Evolutionary conservation across 331 rosid species (phyloP).

Genomic region (Saraca asoca): DNA sequence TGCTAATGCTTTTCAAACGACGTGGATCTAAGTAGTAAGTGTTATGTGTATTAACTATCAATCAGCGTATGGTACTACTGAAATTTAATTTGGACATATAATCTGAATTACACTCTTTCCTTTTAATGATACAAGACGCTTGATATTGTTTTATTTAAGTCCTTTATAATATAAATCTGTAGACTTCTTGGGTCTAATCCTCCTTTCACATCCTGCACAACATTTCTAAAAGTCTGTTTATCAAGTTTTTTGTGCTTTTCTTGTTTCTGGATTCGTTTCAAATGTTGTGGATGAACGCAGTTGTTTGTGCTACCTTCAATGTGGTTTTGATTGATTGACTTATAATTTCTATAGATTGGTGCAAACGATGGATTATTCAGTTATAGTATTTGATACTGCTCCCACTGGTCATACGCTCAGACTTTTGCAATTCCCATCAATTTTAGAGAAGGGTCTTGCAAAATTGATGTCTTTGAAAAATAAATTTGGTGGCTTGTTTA

Average conservation of each 20-base stretch:
- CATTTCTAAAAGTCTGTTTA: conserved; percentile 6
- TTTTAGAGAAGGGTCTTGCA: conserved; percentile 91
- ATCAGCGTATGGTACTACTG: background rate
- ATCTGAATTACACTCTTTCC: conserved; percentile 1
- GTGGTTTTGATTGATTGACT: conserved; percentile 18
- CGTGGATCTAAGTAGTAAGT: background rate
- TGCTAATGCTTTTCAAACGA: background rate
- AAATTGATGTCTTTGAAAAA: conserved; percentile 92
- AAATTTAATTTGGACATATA: conserved; percentile 9
- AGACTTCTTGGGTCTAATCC: conserved; percentile 6
- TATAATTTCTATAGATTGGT: conserved; percentile 70
- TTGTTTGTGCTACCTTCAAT: background rate
- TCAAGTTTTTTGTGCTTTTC: background rate
- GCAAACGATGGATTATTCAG: conserved; percentile 98
- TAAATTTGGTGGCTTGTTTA: conserved; percentile 85
- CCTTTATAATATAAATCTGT: conserved; percentile 4
- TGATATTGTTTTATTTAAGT: conserved; percentile 12
- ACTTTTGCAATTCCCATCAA: conserved; percentile 89
- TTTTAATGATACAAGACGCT: background rate
- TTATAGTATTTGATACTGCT: conserved; percentile 96
- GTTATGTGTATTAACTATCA: background rate
- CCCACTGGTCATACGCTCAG: conserved; percentile 99
- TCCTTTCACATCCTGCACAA: no score
- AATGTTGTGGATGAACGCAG: conserved; percentile 7
- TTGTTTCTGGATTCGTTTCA: conserved; percentile 18